Evolutionary conservation across 768 basidiomycete genomes (phyloP).

Genomic region (Trametes sanguinea): DNA sequence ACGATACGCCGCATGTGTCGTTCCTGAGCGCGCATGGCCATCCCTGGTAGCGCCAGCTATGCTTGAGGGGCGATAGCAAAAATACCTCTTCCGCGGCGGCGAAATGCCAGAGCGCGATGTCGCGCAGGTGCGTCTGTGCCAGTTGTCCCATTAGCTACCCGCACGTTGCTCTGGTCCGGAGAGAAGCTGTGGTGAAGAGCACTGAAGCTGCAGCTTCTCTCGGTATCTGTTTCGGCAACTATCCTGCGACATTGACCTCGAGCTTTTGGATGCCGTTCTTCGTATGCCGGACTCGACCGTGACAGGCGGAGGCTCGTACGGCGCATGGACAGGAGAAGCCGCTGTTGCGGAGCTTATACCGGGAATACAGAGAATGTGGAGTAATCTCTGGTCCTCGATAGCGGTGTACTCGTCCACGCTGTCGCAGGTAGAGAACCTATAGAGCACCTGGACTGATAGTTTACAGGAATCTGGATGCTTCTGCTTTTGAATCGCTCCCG

Average conservation of each 20-base stretch:
- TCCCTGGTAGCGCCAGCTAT: not conserved
- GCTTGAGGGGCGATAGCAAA: not conserved
- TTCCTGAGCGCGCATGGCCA: not conserved
- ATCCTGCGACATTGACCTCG: not conserved
- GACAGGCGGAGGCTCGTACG: too few relatives aligned
- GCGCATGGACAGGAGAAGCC: too few relatives aligned
- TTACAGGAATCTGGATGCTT: too few relatives aligned
- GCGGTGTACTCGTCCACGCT: too few relatives aligned
- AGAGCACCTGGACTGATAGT: too few relatives aligned
- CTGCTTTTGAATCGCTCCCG: too few relatives aligned
- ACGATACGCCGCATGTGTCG: conserved; percentile 2
- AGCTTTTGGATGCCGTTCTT: too few relatives aligned
- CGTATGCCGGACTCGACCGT: too few relatives aligned
- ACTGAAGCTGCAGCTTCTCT: not conserved
- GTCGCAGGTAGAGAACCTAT: too few relatives aligned
- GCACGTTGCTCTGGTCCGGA: not conserved
- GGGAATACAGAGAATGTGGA: too few relatives aligned
- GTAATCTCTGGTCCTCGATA: too few relatives aligned
- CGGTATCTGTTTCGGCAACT: not conserved
- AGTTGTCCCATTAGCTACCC: not conserved
- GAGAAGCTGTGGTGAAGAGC: not conserved
- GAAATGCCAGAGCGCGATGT: not conserved
- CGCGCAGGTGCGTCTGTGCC: not conserved
- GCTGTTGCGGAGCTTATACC: too few relatives aligned
- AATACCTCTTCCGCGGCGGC: not conserved